Evolutionary conservation across 192 early-diverging fungal genomes (phyloP).

Genomic region (Mycoemilia scoparia): DNA sequence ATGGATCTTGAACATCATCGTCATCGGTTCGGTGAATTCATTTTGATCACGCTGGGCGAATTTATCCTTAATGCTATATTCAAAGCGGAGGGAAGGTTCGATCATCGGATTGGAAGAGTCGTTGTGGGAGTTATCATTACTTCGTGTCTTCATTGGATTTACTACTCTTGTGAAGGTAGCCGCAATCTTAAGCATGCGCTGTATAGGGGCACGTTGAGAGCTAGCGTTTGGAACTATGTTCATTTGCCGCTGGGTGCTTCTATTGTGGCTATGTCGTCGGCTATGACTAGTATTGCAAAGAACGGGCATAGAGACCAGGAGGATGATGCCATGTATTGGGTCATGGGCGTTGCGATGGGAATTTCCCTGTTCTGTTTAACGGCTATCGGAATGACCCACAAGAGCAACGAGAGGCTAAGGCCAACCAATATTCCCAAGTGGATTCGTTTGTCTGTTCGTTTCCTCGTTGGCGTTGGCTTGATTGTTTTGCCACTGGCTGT

Average conservation of each 20-base stretch:
- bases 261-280: not conserved
- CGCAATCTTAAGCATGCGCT: not conserved
- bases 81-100: not conserved
- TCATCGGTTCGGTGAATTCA: slow-evolving; percentile 1
- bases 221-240: not conserved
- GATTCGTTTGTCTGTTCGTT: not conserved
- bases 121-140: not conserved
- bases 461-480: not conserved
- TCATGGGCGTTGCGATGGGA: not conserved
- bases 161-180: not conserved
- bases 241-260: not conserved
- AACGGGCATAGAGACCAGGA: not conserved
- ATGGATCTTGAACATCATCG: too few relatives aligned
- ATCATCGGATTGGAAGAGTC: not conserved
- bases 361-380: not conserved
- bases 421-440: not conserved
- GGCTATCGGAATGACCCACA: not conserved
- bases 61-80: not conserved
- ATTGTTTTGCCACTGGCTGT: not conserved
- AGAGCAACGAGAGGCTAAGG: not conserved
- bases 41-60: slow-evolving; percentile 1
- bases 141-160: not conserved
- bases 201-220: not conserved
- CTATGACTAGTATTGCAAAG: not conserved
- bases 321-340: not conserved